Conservation (phyloP, 1,284 basidiomycete genomes). For the Neonothopanus nambi region DNA sequence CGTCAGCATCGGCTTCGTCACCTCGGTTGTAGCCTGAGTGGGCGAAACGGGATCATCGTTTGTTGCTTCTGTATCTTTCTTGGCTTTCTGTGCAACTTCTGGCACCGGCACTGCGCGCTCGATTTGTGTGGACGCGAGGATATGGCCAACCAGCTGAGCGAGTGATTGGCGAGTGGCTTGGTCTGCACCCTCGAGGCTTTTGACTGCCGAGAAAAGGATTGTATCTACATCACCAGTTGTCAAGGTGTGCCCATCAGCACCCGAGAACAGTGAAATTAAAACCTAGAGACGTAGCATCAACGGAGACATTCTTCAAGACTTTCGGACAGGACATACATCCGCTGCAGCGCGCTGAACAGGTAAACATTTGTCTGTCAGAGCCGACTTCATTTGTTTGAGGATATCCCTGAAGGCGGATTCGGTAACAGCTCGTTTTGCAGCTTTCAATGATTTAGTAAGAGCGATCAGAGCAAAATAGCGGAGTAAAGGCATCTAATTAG, state of each 20-base stretch:
- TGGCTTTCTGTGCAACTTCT: conserved; percentile 61
- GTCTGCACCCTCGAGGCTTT: conserved; percentile 81
- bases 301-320: not conserved
- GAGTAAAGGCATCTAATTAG: conserved; percentile 72
- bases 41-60: conserved; percentile 50
- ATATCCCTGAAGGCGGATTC: conserved; percentile 84
- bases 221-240: conserved; percentile 74
- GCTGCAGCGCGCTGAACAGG: conserved; percentile 86
- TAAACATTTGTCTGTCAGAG: conserved; percentile 82
- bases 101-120: conserved; percentile 53
- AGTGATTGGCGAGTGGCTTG: conserved; percentile 82
- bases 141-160: conserved; percentile 77
- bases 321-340: conserved; percentile 49
- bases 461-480: conserved; percentile 81
- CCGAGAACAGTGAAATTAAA: conserved; percentile 63
- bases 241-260: conserved; percentile 53
- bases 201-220: conserved; percentile 69
- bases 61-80: conserved; percentile 58
- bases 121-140: conserved; percentile 85
- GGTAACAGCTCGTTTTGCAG: conserved; percentile 81
- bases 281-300: conserved; percentile 42
- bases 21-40: conserved; percentile 49
- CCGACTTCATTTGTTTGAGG: conserved; percentile 78
- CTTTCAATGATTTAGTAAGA: conserved; percentile 74
- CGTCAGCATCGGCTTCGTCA: conserved; percentile 73